Evolutionary conservation across 768 basidiomycete species (phyloP).

Genomic region (Pisolithus microcarpus): DNA sequence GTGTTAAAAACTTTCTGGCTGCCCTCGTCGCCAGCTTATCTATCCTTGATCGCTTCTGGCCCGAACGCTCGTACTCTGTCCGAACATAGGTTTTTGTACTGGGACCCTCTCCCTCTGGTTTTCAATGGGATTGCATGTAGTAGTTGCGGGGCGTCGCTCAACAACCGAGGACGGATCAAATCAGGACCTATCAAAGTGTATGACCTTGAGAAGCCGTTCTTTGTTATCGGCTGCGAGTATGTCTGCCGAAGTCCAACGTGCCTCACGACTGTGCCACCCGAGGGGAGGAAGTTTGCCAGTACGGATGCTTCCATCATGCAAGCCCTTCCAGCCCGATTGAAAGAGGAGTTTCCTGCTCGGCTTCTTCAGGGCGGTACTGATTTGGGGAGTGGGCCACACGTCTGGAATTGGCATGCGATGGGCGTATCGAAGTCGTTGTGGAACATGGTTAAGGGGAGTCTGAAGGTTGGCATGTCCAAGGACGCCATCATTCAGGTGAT

Average conservation of each 20-base stretch:
- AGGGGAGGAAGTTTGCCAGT: conserved; percentile 62
- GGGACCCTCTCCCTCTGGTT: conserved; percentile 78
- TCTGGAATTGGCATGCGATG: conserved; percentile 74
- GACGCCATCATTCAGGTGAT: conserved; percentile 57
- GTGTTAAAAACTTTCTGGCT: conserved; percentile 82
- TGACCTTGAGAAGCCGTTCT: conserved; percentile 74
- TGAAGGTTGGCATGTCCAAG: conserved; percentile 53
- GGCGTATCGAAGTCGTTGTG: conserved; percentile 66
- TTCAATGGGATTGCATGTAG: conserved; percentile 80
- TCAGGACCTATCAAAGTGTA: conserved; percentile 73
- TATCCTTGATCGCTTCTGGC: conserved; percentile 65
- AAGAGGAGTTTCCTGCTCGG: conserved; percentile 67
- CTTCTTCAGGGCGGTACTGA: conserved; percentile 53
- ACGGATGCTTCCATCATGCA: conserved; percentile 68
- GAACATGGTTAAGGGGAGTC: conserved; percentile 60
- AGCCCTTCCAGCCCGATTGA: conserved; percentile 58
- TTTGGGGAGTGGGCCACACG: conserved; percentile 47
- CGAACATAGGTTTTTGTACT: conserved; percentile 76
- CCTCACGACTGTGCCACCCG: conserved; percentile 33
- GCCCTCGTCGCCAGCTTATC: conserved; percentile 70
- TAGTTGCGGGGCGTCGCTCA: conserved; percentile 49
- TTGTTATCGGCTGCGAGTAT: conserved; percentile 81
- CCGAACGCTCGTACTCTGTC: conserved; percentile 62
- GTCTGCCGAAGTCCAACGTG: conserved; percentile 51
- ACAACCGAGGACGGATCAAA: conserved; percentile 65